Conservation (phyloP, 371 early-diverging fungal genomes). For the Mortierella sp. region DNA sequence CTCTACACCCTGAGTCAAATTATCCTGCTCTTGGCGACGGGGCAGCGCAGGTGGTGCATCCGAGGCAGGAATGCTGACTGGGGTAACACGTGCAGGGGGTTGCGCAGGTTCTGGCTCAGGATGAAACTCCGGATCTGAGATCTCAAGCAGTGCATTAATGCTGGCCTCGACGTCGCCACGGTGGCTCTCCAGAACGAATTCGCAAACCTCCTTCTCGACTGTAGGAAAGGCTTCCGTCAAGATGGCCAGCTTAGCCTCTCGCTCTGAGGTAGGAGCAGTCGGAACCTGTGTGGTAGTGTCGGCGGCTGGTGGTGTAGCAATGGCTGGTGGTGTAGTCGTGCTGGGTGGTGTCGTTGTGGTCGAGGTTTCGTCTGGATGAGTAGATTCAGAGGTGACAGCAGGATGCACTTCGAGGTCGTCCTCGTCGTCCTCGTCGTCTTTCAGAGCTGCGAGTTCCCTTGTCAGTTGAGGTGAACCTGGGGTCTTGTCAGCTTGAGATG, state of each 20-base stretch:
- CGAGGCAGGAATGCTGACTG: background rate
- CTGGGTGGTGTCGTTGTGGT: background rate
- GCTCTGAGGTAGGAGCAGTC: slow-evolving; percentile 26
- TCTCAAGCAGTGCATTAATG: slow-evolving; percentile 52
- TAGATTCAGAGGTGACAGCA: background rate
- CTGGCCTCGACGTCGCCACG: slow-evolving; percentile 53
- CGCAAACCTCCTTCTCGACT: slow-evolving; percentile 53
- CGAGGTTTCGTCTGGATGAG: slow-evolving; percentile 5
- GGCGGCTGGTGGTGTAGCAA: slow-evolving; percentile 4
- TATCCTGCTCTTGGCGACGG: slow-evolving; percentile 24
- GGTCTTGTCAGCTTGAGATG: slow-evolving; percentile 7
- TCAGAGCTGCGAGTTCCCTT: background rate
- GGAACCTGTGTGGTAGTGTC: background rate
- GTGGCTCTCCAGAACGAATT: slow-evolving; percentile 53
- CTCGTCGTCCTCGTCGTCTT: slow-evolving; percentile 14
- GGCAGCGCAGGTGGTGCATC: slow-evolving; percentile 35
- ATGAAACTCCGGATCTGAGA: slow-evolving; percentile 52
- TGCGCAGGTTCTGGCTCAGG: slow-evolving; percentile 21
- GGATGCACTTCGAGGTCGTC: slow-evolving; percentile 32
- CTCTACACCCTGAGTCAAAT: slow-evolving; percentile 20
- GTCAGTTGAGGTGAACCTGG: slow-evolving; percentile 30
- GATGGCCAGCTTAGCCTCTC: slow-evolving; percentile 44
- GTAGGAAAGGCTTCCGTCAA: slow-evolving; percentile 52
- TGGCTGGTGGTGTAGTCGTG: slow-evolving; percentile 3
- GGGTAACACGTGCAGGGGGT: background rate